Evolutionary conservation across 257 asterid species (phyloP).

Genomic region (Apocynum venetum): DNA sequence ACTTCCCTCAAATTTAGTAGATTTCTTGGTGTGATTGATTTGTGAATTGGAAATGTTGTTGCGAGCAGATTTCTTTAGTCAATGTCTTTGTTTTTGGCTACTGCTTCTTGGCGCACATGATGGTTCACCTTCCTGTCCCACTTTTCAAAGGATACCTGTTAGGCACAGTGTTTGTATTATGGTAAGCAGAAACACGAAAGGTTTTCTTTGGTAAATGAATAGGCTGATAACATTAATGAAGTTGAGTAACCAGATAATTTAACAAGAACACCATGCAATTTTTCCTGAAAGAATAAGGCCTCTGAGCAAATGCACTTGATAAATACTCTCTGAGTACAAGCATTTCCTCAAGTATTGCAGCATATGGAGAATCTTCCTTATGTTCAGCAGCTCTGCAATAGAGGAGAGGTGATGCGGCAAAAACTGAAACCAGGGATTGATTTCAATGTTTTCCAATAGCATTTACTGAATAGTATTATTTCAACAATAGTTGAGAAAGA

Average conservation of each 20-base stretch:
- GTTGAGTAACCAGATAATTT: neutral
- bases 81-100: neutral
- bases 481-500: neutral
- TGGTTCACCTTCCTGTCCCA: neutral
- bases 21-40: neutral
- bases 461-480: neutral
- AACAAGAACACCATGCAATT: neutral
- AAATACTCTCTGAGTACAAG: neutral
- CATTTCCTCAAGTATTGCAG: neutral
- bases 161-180: too few relatives aligned
- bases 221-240: neutral
- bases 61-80: neutral
- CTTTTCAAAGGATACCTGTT: neutral
- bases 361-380: neutral
- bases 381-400: neutral
- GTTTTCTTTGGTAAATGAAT: neutral
- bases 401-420: neutral
- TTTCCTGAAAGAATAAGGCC: too few relatives aligned
- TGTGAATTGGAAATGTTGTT: neutral
- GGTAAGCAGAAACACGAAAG: neutral
- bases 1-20: neutral
- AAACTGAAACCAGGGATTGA: neutral
- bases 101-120: neutral
- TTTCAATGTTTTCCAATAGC: neutral
- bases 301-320: too few relatives aligned